Base-by-base conservation (phyloP, 2,329 filamentous ascomycete species). In the Fusarium poae region DNA sequence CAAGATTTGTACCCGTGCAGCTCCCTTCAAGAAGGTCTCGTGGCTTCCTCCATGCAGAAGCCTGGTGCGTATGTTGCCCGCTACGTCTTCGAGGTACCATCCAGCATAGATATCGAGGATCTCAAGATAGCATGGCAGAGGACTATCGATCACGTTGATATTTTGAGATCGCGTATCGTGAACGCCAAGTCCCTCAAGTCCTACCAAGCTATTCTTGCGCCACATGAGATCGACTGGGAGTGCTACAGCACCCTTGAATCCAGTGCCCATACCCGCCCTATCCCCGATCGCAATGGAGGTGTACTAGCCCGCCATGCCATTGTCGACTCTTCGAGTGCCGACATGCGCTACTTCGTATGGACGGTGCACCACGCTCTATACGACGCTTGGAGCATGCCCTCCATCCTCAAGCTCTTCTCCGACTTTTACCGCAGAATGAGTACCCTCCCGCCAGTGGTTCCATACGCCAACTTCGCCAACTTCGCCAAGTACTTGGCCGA, bases 161-260 rank as follows among this genome's bases (percentile, higher is more conserved):
- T 76, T 15, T 6, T 76, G 18, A 65, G 74, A 55, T 65, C 72
- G 0, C 70, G 73, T 0, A 73, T 75, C 23, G 62, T 75, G 10
- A 72, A 67, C 40, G 21, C 61, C 6, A 29, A 45, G 18, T 58
- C 65, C 0, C 39, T 64, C 12, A 72, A 46, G 34, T 70, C 70
- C 0, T 70, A 73, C 11, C 72, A 72, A 55, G 61, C 20, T 7
- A 52, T 74, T 11, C 39, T 71, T 3, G 20, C 42, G 7, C 46
- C 70, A 16, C 43, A 48, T 16, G 27, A n/a, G 0, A 64, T 74
- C 10, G 32, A 54, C 1, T 74, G 70, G 72, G 46, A 56, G 0
- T 8, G 56, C 20, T 18, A 51, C 9, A 45, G 6, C 2, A 70
- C n/a, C 11, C 58, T 69, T 6, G 29, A 39, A 9, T 35, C 43